These are phyloP conservation scores for Talaromyces borbonicus DNA, from an alignment of 495 filamentous ascomycete genomes.

Conservation along the genomic window DNA sequence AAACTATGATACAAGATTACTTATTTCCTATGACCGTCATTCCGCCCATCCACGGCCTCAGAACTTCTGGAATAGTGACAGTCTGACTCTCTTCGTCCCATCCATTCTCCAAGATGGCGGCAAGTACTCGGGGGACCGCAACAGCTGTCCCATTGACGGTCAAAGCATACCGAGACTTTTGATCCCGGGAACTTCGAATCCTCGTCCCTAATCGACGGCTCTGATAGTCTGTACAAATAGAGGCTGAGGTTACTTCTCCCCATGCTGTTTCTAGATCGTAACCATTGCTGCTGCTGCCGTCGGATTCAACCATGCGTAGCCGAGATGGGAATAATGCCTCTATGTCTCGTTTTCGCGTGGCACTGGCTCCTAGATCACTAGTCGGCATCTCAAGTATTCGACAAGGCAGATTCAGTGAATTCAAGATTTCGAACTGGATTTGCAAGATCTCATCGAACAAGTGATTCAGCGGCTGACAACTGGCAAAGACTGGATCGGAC, in stretches of 20 bases:
- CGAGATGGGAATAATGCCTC: slow-evolving; percentile 90
- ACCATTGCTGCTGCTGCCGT: background rate
- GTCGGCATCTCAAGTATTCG: slow-evolving; percentile 90
- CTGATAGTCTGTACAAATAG: slow-evolving; percentile 94
- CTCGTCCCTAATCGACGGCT: slow-evolving; percentile 68
- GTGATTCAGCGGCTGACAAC: slow-evolving; percentile 25
- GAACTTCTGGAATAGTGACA: slow-evolving; percentile 64
- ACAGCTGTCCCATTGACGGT: slow-evolving; percentile 93
- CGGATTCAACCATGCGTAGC: slow-evolving; percentile 21
- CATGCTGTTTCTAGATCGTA: slow-evolving; percentile 61
- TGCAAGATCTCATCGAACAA: slow-evolving; percentile 75
- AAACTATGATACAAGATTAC: background rate
- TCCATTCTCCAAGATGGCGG: slow-evolving; percentile 86
- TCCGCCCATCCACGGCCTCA: slow-evolving; percentile 77
- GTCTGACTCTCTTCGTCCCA: slow-evolving; percentile 59
- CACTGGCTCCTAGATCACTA: slow-evolving; percentile 78
- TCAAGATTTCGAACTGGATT: slow-evolving; percentile 76
- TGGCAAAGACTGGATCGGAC: background rate
- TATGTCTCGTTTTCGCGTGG: slow-evolving; percentile 79
- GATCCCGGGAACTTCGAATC: slow-evolving; percentile 34
- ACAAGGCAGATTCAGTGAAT: slow-evolving; percentile 67
- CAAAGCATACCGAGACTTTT: slow-evolving; percentile 53
- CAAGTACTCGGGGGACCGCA: slow-evolving; percentile 81
- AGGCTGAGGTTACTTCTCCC: slow-evolving; percentile 88
- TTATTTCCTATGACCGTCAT: slow-evolving; percentile 48